Base-by-base conservation (phyloP, 306 rosid genomes). In the Lagenaria siceraria region DNA sequence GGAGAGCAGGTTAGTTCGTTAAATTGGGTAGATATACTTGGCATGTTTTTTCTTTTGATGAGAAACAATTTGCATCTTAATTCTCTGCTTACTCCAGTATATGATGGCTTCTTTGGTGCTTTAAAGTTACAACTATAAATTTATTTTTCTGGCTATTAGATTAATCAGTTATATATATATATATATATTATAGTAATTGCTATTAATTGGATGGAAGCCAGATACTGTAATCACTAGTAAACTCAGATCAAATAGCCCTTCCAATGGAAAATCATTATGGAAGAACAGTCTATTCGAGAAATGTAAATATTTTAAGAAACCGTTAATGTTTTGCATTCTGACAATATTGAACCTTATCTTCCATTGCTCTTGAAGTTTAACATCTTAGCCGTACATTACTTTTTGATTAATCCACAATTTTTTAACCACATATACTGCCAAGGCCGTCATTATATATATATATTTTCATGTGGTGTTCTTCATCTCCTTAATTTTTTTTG, bases 1-100 rank as follows among this genome's bases (percentile, higher is more conserved):
- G 93, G 98, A 78, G 96, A 90, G 90, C 93, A 94, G 98, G 98
- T 94, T 83, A 78, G 91, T 83, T 77, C 36, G 25, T 46, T 60
- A 84, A 24, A 55, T 81, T 22, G 55, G 60, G 52, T 56, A 51
- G 71, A 62, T 79, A 66, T 10, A 40, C 54, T 55, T 61, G 38
- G 42, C 25, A 46, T 46, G 52, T 46, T 43, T 46, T 2, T 46
- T 46, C 52, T 12, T 46, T 13, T 4, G 52, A 12, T 46, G 52
- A 46, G 52, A 46, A 46, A 13, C 5, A 46, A 46, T 46, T 12
- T 68, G 72, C 21, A 46, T 46, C 18, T 46, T 68, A 40, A 11
- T 21, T 68, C 53, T 68, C 74, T 38, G 17, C 4, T 64, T 19
- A 64, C 15, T 33, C 8, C 53, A 40, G 53, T 69, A 22, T 69